These are phyloP conservation scores for Cystobasidium sp. DNA, from an alignment of 1,284 basidiomycete species.

Conservation along the genomic window DNA sequence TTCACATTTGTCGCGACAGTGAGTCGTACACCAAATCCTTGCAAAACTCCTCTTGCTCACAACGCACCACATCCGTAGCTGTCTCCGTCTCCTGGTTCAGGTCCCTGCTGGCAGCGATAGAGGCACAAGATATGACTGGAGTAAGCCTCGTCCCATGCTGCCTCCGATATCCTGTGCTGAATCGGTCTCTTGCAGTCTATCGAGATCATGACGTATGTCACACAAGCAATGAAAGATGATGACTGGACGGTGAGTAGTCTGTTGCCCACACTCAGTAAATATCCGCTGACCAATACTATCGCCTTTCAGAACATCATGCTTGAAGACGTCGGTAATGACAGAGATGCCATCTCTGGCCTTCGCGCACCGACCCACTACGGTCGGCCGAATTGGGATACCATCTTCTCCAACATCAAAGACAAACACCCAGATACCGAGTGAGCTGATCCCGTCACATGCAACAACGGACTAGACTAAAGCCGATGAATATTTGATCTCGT, in stretches of 20 bases:
- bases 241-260: slow-evolving; percentile 64
- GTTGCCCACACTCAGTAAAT: slow-evolving; percentile 69
- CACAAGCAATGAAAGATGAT: slow-evolving; percentile 81
- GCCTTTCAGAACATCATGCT: slow-evolving; percentile 57
- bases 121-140: slow-evolving; percentile 81
- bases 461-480: no score
- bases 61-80: slow-evolving; percentile 28
- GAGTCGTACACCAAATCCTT: background rate
- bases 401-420: slow-evolving; percentile 22
- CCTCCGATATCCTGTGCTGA: background rate
- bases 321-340: slow-evolving; percentile 83
- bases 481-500: background rate
- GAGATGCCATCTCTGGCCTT: slow-evolving; percentile 81
- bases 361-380: slow-evolving; percentile 91
- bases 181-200: slow-evolving; percentile 45
- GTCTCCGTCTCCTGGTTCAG: slow-evolving; percentile 84
- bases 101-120: slow-evolving; percentile 84
- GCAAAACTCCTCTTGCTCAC: background rate
- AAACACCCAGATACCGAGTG: slow-evolving; percentile 40
- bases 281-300: slow-evolving; percentile 56
- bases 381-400: slow-evolving; percentile 75
- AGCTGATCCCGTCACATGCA: slow-evolving; percentile 1
- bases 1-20: slow-evolving; percentile 55
- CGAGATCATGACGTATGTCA: slow-evolving; percentile 84
- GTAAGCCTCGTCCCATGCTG: slow-evolving; percentile 29